Evolutionary conservation across 371 early-diverging fungal genomes (phyloP), one percentile per base, ranked within the genome.

Genomic region (Mortierella sp.): DNA sequence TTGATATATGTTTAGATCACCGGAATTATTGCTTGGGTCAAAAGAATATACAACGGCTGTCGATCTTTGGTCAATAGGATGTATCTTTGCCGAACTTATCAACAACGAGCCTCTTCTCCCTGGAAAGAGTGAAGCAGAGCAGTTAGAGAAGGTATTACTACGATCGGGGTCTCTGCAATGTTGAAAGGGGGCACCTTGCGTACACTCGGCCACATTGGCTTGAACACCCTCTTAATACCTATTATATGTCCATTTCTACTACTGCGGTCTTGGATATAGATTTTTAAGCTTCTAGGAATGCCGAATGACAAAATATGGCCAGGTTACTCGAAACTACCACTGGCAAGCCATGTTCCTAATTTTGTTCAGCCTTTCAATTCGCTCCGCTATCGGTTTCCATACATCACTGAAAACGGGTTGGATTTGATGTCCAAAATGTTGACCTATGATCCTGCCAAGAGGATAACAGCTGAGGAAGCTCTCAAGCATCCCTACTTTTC

Each of bases 11-110:
- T 37, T 44, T 80, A 93, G 99, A 81, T 93, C 99, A 0, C 99
- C 99, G 3, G 99, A 99, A 74, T 83, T 99, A 6, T 80, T 99
- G n/a, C 81, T 98, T 12, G 99, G 99, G 15, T 88, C 87, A 4
- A 95, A 91, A 62, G 88, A 93, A 64, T 99, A 99, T 83, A 89
- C 95, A 1, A 95, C 94, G 0, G 94, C 97, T 0, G 88, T 99
- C 25, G 99, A 99, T 75, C 96, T 99, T 84, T 99, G 99, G 99
- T 95, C 95, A 7, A 89, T 96, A 30, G 98, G 98, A 1, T 96
- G 98, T 68, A 96, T 98, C 52, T 93, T 98, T 83, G 96, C 92
- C 29, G 98, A 98, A 73, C 83, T 98, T 52, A 74, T 96, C 30
- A 85, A 86, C 59, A 89, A 91, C 46, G 85, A 89, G 60, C 93